Base-by-base conservation (phyloP, 306 rosid genomes). In the Vigna angularis region DNA sequence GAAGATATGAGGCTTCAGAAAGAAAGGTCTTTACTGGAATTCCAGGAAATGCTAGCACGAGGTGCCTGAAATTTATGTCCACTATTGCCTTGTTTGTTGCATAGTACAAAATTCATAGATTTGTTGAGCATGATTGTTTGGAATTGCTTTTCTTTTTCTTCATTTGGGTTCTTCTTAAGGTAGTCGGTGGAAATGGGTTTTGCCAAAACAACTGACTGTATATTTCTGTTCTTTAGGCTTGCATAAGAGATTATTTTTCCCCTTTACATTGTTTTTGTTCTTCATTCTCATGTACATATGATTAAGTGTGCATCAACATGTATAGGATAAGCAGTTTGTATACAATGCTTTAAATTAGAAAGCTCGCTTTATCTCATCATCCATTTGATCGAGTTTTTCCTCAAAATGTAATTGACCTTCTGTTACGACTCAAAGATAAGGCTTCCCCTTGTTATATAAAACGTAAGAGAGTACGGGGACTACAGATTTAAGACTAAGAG, bases 1-100 rank as follows among this genome's bases (percentile, higher is more conserved):
- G 56, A 72, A 24, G 86, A 77, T 44, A 77, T 82, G 51, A 82
- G 65, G 83, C 58, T 83, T 66, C 86, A 83, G 72, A 77, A 83
- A 66, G 86, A 83, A 72, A 83, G 58, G 58, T 83, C 86, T 15
- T 1, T 83, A 59, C 55, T 66, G 9, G 86, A 83, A 66, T 83
- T 83, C 11, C 86, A 83, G 47, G 78, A 83, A 32, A 83, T 24
- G 83, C 69, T 73, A 40, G 80, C 80, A 2, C 72, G 83, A 17
- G 11, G 83, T 59, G 4, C 49, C 70, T 83, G 49, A 79, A 51
- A 30, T 22, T 53, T 64, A 53, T 70, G 13, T 73, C 40, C 34
- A 9, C 16, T 53, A 28, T 7, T 63, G 38, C 10, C 30, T 69
- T 4, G 12, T 47, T 4, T 30, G 16, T 38, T 13, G 20, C 48